phyloP scores from a whole-genome alignment of 2,329 filamentous ascomycete genomes.

The Cladophialophora exuberans region DNA sequence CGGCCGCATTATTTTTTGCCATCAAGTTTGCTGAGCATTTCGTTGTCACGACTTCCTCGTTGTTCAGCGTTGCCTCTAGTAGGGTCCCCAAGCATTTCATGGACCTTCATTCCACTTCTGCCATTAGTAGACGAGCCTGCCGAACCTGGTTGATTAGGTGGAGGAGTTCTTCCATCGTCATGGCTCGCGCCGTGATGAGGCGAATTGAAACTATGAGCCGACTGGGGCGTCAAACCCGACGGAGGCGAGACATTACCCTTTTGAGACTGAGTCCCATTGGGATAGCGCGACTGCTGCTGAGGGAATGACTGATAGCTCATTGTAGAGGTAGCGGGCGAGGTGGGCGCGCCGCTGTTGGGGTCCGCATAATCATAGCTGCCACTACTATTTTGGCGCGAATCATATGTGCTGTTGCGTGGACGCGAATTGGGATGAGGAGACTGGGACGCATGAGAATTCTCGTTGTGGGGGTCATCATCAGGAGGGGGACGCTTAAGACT shows the following conservation, averaged over 20 bases:
- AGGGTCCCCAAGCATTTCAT: slow-evolving; percentile 50
- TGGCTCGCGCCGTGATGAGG: slow-evolving; percentile 40
- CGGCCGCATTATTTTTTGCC: slow-evolving; percentile 31
- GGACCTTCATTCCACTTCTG: slow-evolving; percentile 50
- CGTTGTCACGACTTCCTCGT: slow-evolving; percentile 52
- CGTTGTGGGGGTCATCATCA: slow-evolving; percentile 35
- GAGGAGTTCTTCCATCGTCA: slow-evolving; percentile 42
- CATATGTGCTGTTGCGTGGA: slow-evolving; percentile 42
- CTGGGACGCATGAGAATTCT: slow-evolving; percentile 38
- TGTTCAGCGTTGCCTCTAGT: slow-evolving; percentile 26
- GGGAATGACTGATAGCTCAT: slow-evolving; percentile 47
- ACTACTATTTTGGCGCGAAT: slow-evolving; percentile 41
- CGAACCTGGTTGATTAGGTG: slow-evolving; percentile 42
- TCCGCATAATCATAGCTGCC: slow-evolving; percentile 49
- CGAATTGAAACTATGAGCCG: slow-evolving; percentile 48
- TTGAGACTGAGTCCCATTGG: slow-evolving; percentile 33
- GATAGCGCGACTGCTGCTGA: slow-evolving; percentile 45
- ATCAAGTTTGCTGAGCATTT: slow-evolving; percentile 48
- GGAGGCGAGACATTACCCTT: slow-evolving; percentile 33
- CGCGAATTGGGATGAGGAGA: slow-evolving; percentile 42
- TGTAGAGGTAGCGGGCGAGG: slow-evolving; percentile 48
- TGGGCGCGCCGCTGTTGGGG: slow-evolving; percentile 50
- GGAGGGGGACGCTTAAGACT: slow-evolving; percentile 40
- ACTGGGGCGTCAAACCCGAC: slow-evolving; percentile 43
- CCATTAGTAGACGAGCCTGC: slow-evolving; percentile 37